Base-by-base conservation (phyloP, 192 early-diverging fungal species). In the Entomortierella beljakovae region DNA sequence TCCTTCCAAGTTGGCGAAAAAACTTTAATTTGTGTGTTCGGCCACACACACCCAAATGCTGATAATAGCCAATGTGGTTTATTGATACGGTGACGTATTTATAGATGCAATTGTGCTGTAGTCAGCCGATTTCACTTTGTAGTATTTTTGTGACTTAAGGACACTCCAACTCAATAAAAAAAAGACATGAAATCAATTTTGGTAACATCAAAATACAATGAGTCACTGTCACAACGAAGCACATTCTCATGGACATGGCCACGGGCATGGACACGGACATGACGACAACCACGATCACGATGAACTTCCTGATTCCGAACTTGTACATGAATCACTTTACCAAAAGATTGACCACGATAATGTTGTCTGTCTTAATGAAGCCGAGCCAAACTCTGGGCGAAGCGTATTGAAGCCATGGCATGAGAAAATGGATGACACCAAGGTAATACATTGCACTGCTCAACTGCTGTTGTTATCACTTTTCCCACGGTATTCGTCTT, bases 341-440 rank as follows among this genome's bases (percentile, higher is more conserved):
- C 82, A 85, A 48, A 89, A 92, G 53, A 93, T 99, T 28, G 88
- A 94, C 61, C 81, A 90, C 2, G 94, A 95, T 63, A 84, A 92
- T 28, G 87, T 96, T 32, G 82, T 87, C 34, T 92, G 91, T 70
- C 85, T 97, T 22, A 99, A 99, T 71, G 95, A 97, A 68, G 61
- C 75, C 15, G 88, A 79, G 22, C 80, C 88, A 22, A 86, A 84
- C 13, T 77, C 89, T 22, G 92, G 91, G 22, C 88, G 90, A 65
- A 79, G 63, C 3, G 86, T 99, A 0, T 93, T 99, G 82, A 95
- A 95, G 82, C 85, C 94, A 13, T 97, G 92, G 94, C 85, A 95
- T 51, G 81, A 92, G 51, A 87, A 96, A 25, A 80, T 90, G 50
- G 93, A 96, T 71, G 88, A 85, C 23, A 72, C 86, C 26, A 86